phyloP scores from a whole-genome alignment of 768 basidiomycete species.

The Rhodotorula babjevae region DNA sequence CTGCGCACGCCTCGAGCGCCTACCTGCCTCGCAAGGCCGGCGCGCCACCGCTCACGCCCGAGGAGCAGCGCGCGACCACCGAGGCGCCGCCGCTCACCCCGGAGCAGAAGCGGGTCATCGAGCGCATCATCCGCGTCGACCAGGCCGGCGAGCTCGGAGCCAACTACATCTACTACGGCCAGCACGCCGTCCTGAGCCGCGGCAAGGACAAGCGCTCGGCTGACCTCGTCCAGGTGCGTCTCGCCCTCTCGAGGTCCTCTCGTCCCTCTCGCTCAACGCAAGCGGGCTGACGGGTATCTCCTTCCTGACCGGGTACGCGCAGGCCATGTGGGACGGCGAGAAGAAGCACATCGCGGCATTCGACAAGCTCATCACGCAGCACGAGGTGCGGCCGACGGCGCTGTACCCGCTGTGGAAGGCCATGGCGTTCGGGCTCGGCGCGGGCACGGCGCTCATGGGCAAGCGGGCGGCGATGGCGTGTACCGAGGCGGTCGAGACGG shows the following conservation, averaged over 20 bases:
- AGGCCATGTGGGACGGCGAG: constrained; percentile 99
- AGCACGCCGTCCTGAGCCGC: constrained; percentile 60
- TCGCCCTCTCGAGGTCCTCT: not conserved
- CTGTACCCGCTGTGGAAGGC: constrained; percentile 79
- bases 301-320: not conserved
- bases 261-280: not conserved
- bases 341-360: constrained; percentile 83
- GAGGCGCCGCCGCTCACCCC: constrained; percentile 42
- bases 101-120: constrained; percentile 43
- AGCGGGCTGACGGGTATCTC: not conserved
- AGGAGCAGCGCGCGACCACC: constrained; percentile 11
- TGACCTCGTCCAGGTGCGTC: constrained; percentile 68
- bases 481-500: constrained; percentile 95
- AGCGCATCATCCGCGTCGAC: constrained; percentile 68
- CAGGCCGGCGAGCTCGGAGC: constrained; percentile 94
- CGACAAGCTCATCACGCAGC: constrained; percentile 77
- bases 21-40: constrained; percentile 23
- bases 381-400: constrained; percentile 74
- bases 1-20: constrained; percentile 14
- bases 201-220: constrained; percentile 53
- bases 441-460: constrained; percentile 77
- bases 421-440: constrained; percentile 80
- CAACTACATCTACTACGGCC: constrained; percentile 91
- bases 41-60: not conserved
- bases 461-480: constrained; percentile 96